Base-by-base conservation (phyloP, 2,329 filamentous ascomycete genomes). In the Paecilomyces niveus region DNA sequence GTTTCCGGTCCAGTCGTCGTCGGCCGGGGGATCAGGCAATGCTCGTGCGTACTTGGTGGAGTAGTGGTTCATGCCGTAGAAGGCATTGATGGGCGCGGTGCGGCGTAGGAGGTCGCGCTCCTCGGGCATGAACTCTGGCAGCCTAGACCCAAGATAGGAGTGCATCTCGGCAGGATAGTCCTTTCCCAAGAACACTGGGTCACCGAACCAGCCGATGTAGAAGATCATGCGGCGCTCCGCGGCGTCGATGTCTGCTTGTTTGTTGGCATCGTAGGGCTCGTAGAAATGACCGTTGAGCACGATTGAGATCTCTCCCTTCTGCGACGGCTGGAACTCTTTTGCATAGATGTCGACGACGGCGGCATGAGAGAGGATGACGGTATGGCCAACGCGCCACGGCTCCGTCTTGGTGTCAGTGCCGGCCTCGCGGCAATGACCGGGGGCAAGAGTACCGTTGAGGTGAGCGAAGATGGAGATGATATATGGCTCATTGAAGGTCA, bases 1-100 rank as follows among this genome's bases (percentile, higher is more conserved):
- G 74, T 93, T 87, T 54, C 90, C 89, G 45, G 84, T 77, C 74
- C 85, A 86, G 76, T 93, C 89, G n/a, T n/a, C n/a, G 57, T 89
- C 82, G 9, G 31, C 31, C 5, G 31, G 31, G 31, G 31, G 31
- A 5, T 6, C 31, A 32, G 31, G 10, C 31, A 10, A 32, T n/a
- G n/a, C 31, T 10, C 6, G 10, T 32, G 31, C 10, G 6, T 32
- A 68, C 22, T 68, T 65, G 21, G 67, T 61, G 10, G 67, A 65
- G 54, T 68, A 68, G 54, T 69, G 67, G 58, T 68, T 68, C 62
- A 68, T 66, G n/a, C 67, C 67, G 50, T 66, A 69, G 57, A 68
- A 69, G 53, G 64, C 63, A 22, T 61, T 59, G 31, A 66, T 64
- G 10, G n/a, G n/a, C n/a, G n/a, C n/a, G n/a, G n/a, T n/a, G n/a